Evolutionary conservation across 1,284 basidiomycete species (phyloP).

Genomic region (Pisolithus thermaeus): DNA sequence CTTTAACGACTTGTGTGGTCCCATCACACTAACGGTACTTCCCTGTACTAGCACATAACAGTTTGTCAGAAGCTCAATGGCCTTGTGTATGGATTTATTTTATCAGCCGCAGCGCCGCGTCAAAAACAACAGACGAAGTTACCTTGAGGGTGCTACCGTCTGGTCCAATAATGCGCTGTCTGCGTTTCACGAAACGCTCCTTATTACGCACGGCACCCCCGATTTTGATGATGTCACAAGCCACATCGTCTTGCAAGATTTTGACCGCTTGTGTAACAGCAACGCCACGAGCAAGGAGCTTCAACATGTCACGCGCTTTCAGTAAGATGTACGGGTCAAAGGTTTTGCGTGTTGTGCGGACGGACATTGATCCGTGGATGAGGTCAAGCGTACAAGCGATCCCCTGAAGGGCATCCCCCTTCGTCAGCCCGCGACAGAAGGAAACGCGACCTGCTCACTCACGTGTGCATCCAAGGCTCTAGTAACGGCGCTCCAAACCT

Average conservation of each 20-base stretch:
- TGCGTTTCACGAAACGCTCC: conserved; percentile 93
- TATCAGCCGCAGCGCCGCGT: conserved; percentile 2
- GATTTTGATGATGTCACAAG: conserved; percentile 98
- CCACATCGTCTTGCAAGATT: conserved; percentile 85
- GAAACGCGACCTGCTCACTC: conserved; percentile 16
- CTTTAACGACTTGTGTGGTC: conserved; percentile 90
- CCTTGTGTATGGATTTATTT: conserved; percentile 42
- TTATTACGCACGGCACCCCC: conserved; percentile 93
- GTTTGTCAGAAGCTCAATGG: conserved; percentile 93
- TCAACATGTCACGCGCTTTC: conserved; percentile 95
- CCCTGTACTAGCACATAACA: conserved; percentile 99
- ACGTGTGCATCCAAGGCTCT: conserved; percentile 80
- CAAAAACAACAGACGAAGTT: neutral
- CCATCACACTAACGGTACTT: conserved; percentile 97
- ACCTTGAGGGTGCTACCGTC: conserved; percentile 95
- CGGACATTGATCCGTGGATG: conserved; percentile 96
- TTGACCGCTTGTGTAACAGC: conserved; percentile 82
- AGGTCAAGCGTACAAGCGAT: conserved; percentile 91
- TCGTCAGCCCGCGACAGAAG: conserved; percentile 2
- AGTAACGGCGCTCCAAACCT: conserved; percentile 94
- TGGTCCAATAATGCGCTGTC: conserved; percentile 96
- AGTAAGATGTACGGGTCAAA: conserved; percentile 95
- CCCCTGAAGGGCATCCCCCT: conserved; percentile 45
- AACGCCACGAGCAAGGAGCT: conserved; percentile 91
- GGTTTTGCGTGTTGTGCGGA: conserved; percentile 96